Conservation (phyloP, 163 green algal genomes). For the Chlorella variabilis region DNA sequence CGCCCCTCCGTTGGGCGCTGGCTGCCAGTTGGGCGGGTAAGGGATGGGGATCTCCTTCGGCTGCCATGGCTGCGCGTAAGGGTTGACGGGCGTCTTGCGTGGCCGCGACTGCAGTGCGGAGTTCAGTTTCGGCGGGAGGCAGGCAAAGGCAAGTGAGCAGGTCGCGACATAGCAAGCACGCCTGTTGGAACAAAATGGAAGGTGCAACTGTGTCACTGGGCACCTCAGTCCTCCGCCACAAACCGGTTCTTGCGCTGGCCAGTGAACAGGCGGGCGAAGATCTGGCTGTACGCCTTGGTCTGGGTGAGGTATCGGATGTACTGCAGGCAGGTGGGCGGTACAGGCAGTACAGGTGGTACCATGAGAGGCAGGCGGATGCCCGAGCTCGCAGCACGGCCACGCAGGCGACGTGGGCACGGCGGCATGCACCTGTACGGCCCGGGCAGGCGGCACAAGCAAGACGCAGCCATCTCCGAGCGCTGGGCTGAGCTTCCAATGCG, state of each 20-base stretch:
- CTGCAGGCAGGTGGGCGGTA: slow-evolving; percentile 6
- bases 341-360: not conserved
- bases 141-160: not conserved
- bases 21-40: slow-evolving; percentile 15
- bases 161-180: not conserved
- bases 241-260: slow-evolving; percentile 75
- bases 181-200: too few species aligned
- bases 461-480: too few species aligned
- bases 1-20: not conserved
- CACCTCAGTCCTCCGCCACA: slow-evolving; percentile 66
- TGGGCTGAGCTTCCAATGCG: too few species aligned
- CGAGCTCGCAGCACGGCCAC: too few species aligned
- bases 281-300: slow-evolving; percentile 81
- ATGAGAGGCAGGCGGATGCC: too few species aligned
- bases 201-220: not conserved
- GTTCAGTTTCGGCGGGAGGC: not conserved
- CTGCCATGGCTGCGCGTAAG: not conserved
- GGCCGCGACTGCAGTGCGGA: slow-evolving; percentile 6
- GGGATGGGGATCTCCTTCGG: slow-evolving; percentile 15
- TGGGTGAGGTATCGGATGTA: slow-evolving; percentile 73
- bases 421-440: too few species aligned
- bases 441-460: too few species aligned
- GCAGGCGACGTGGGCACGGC: too few species aligned
- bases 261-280: slow-evolving; percentile 66
- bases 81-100: not conserved